A percentile compares a stretch with the other conserved stretches of the same genome.
Conservation (phyloP, 1,284 basidiomycete genomes). For the Athelia sp. region DNA sequence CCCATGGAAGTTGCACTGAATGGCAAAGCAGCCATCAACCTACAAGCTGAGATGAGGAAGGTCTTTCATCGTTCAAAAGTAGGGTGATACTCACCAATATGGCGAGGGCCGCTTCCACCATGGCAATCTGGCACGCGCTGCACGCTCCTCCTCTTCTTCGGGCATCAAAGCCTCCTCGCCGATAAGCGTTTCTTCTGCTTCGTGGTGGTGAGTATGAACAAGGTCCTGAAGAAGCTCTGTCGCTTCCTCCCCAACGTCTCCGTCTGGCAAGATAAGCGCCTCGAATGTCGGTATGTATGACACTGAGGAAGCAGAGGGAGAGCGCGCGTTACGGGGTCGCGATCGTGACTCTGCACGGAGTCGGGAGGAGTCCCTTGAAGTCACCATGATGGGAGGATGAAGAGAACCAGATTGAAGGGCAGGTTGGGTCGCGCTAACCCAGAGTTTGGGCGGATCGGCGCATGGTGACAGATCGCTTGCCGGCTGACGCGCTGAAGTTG, state of each 20-base stretch:
- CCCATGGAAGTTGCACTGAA: conserved; percentile 48
- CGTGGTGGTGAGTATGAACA: conserved; percentile 34
- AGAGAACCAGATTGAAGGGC: too few species aligned
- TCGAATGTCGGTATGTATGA: conserved; percentile 28
- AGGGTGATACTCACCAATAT: conserved; percentile 49
- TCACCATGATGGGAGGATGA: too few species aligned
- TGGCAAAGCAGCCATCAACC: conserved; percentile 54
- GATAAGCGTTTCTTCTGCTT: conserved; percentile 32
- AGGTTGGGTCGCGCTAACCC: too few species aligned
- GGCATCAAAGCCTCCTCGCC: conserved; percentile 13
- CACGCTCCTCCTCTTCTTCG: conserved; percentile 15
- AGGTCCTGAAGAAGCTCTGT: conserved; percentile 44
- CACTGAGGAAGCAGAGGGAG: conserved; percentile 11
- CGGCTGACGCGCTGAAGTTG: too few species aligned
- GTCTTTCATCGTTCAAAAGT: too few species aligned
- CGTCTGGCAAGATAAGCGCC: conserved; percentile 38
- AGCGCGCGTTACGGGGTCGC: background rate
- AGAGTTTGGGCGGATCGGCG: too few species aligned
- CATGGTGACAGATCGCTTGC: too few species aligned
- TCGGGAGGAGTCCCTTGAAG: too few species aligned
- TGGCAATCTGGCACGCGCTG: conserved; percentile 30
- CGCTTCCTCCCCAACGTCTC: conserved; percentile 38
- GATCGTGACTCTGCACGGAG: background rate
- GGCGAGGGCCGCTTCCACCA: conserved; percentile 72
- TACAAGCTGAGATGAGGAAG: conserved; percentile 17